These are phyloP conservation scores for Pilaira anomala DNA, from an alignment of 192 early-diverging fungal genomes.

Conservation along the genomic window DNA sequence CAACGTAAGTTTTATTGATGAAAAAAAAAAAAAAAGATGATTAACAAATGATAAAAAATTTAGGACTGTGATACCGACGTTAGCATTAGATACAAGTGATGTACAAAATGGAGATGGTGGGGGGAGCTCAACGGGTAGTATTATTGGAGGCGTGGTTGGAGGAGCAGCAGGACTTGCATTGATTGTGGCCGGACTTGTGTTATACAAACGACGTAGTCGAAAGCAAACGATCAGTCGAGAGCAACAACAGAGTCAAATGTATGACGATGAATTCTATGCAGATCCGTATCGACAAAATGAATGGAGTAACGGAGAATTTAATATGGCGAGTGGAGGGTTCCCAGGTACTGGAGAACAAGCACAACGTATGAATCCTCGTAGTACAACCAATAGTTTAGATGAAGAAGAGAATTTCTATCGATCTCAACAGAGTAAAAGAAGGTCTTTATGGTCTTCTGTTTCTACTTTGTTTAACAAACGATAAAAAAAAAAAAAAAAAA, in stretches of 20 bases:
- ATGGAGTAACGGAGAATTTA: background rate
- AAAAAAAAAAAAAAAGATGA: background rate
- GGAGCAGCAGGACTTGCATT: slow-evolving; percentile 4
- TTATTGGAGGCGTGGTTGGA: slow-evolving; percentile 17
- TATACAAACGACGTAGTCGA: slow-evolving; percentile 4
- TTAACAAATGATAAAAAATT: too few relatives aligned
- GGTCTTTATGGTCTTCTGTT: slow-evolving; percentile 7
- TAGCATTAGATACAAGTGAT: background rate
- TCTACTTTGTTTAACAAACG: background rate
- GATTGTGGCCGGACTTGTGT: background rate
- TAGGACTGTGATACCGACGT: slow-evolving; percentile 14
- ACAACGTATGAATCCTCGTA: background rate
- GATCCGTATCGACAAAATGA: slow-evolving; percentile 13
- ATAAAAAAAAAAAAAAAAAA: background rate
- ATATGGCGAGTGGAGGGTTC: background rate
- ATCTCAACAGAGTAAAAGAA: background rate
- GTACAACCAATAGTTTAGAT: background rate
- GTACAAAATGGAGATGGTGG: background rate
- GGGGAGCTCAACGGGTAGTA: background rate
- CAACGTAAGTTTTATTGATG: slow-evolving; percentile 12
- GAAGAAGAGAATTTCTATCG: background rate
- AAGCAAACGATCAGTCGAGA: background rate
- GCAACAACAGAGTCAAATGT: slow-evolving; percentile 1
- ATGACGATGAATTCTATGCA: slow-evolving; percentile 18
- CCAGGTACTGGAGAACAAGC: slow-evolving; percentile 10